A percentile compares a stretch with the other conserved stretches of the same genome.
Evolutionary conservation across 441 rosid genomes (phyloP).

Genomic region (Corymbia citriodora): DNA sequence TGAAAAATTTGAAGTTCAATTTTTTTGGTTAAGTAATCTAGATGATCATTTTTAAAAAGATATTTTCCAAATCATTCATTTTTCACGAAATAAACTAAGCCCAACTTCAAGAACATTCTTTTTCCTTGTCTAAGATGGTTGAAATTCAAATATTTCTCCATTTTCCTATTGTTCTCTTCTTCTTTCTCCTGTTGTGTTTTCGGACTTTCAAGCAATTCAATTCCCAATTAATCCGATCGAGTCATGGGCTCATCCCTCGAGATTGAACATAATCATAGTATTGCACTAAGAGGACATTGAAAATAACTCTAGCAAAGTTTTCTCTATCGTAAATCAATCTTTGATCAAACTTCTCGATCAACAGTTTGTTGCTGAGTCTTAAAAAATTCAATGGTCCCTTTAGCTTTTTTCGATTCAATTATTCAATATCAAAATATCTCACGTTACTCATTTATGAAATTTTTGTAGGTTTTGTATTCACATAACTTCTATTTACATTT

Average conservation of each 20-base stretch:
- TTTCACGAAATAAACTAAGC: fast-evolving
- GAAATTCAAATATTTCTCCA: not conserved
- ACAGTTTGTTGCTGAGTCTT: not conserved
- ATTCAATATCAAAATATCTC: not conserved
- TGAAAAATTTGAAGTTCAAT: not conserved
- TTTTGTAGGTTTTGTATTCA: not conserved
- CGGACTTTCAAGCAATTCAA: not conserved
- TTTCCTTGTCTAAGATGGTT: not conserved
- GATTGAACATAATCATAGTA: not conserved
- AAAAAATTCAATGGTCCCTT: not conserved
- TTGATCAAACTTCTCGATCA: not conserved
- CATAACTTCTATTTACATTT: not conserved
- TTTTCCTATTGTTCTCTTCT: not conserved
- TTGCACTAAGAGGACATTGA: not conserved
- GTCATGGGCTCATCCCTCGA: not conserved
- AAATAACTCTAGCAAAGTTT: not conserved
- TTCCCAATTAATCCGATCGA: not conserved
- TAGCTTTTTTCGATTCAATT: not conserved
- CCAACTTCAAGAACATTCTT: not conserved
- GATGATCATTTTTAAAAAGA: fast-evolving
- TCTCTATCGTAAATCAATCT: not conserved
- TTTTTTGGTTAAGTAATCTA: not conserved
- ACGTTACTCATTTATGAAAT: not conserved
- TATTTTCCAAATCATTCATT: not conserved
- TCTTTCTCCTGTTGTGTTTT: not conserved